A percentile compares a stretch with the other conserved stretches of the same genome.
Conservation (phyloP, 768 basidiomycete genomes). For the Trametes sanguinea region DNA sequence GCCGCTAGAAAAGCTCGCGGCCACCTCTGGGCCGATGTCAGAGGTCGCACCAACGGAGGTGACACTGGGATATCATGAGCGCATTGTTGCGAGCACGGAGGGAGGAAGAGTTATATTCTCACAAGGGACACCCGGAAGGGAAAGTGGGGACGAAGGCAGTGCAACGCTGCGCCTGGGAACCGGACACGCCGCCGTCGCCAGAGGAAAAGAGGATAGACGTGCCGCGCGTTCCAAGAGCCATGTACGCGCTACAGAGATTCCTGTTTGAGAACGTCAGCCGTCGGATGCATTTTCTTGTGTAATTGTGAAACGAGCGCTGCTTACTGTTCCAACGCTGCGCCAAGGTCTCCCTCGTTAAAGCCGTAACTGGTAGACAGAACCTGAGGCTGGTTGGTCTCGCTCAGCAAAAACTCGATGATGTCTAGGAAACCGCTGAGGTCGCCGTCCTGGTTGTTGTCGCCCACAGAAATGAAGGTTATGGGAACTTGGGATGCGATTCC, state of each 20-base stretch:
- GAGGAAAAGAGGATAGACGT: constrained; percentile 40
- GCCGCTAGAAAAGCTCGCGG: constrained; percentile 37
- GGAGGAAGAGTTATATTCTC: background rate
- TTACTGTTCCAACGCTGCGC: constrained; percentile 30
- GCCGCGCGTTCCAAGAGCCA: constrained; percentile 40
- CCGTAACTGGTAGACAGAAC: constrained; percentile 40
- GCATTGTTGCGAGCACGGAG: background rate
- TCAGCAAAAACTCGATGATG: constrained; percentile 30
- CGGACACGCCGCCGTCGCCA: constrained; percentile 41
- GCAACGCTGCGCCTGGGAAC: constrained; percentile 31
- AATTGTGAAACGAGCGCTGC: background rate
- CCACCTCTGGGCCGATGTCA: constrained; percentile 32
- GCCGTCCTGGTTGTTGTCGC: constrained; percentile 29
- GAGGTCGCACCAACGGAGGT: constrained; percentile 40
- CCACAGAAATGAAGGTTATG: constrained; percentile 36
- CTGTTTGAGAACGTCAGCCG: constrained; percentile 14
- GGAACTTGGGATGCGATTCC: constrained; percentile 37
- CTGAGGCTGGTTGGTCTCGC: constrained; percentile 30
- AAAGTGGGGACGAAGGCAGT: constrained; percentile 38
- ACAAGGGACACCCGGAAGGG: constrained; percentile 40
- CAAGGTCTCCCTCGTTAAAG: constrained; percentile 31
- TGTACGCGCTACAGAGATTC: constrained; percentile 38
- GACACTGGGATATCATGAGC: constrained; percentile 25
- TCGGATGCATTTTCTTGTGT: too few relatives aligned
- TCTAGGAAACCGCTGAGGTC: constrained; percentile 38